Evolutionary conservation across 1,284 basidiomycete species (phyloP).

Genomic region (Farysia itapuensis): DNA sequence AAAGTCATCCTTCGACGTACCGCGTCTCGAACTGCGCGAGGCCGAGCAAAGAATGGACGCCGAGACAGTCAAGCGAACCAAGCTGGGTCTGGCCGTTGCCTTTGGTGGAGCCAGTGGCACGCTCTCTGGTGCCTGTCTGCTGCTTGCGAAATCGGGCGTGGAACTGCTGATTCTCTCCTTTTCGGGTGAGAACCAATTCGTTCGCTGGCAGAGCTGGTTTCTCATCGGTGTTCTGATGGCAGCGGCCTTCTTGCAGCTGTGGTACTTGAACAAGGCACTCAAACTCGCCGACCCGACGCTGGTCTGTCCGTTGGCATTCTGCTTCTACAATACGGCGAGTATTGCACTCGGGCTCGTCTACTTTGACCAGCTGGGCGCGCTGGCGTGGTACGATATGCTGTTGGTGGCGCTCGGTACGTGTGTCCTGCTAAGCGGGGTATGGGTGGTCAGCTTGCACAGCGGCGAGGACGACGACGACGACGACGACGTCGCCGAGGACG

Average conservation of each 20-base stretch:
- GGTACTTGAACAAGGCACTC: constrained; percentile 89
- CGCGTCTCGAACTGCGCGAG: constrained; percentile 23
- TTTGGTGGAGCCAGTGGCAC: constrained; percentile 88
- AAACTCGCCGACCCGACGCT: constrained; percentile 74
- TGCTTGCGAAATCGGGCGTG: constrained; percentile 91
- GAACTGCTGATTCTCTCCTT: constrained; percentile 83
- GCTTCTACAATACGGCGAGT: constrained; percentile 90
- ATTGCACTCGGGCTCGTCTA: constrained; percentile 70
- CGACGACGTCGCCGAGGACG: constrained; percentile 1
- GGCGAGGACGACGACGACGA: constrained; percentile 13
- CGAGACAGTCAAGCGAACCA: constrained; percentile 60
- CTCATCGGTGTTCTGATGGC: constrained; percentile 71
- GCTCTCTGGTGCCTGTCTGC: constrained; percentile 86
- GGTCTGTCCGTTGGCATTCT: constrained; percentile 91
- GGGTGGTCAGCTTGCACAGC: constrained; percentile 69
- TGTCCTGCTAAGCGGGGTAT: constrained; percentile 82
- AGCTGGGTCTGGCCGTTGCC: constrained; percentile 75
- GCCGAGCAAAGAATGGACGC: constrained; percentile 19
- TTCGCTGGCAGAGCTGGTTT: constrained; percentile 75
- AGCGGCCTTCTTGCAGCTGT: constrained; percentile 74
- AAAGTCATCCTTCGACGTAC: constrained; percentile 20
- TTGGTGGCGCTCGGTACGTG: constrained; percentile 79
- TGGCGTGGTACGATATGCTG: constrained; percentile 70
- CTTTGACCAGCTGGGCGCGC: constrained; percentile 80
- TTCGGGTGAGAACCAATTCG: constrained; percentile 76